phyloP scores from a whole-genome alignment of 768 basidiomycete species.

The Auricularia sp. region DNA sequence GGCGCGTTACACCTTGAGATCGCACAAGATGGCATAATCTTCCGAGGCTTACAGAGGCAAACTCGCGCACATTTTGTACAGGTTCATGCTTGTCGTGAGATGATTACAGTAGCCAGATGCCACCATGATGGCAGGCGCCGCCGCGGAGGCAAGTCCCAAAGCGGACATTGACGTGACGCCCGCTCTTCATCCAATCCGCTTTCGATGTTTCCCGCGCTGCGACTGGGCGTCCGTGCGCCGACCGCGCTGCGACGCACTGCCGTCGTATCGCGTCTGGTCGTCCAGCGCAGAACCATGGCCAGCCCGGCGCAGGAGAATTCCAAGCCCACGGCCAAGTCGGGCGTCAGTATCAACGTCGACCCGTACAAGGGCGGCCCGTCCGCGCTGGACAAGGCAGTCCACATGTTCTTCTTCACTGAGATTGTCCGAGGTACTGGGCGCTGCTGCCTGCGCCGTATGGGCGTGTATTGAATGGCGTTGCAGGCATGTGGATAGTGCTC shows the following conservation, averaged over 20 bases:
- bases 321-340: constrained; percentile 1
- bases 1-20: background rate
- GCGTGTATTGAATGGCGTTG: background rate
- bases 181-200: background rate
- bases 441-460: background rate
- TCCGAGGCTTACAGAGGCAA: too few relatives aligned
- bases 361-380: constrained; percentile 73
- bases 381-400: constrained; percentile 92
- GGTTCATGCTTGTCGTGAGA: too few relatives aligned
- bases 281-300: background rate
- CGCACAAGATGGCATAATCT: background rate
- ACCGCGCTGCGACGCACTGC: background rate
- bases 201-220: background rate
- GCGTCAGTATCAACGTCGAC: constrained; percentile 29
- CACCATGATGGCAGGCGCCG: background rate
- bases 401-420: constrained; percentile 98
- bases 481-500: constrained; percentile 96
- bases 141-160: background rate
- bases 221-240: background rate
- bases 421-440: constrained; percentile 74
- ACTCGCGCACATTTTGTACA: too few relatives aligned
- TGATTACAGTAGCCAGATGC: too few relatives aligned
- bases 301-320: constrained; percentile 3
- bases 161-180: background rate
- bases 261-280: background rate